A percentile compares a stretch with the other conserved stretches of the same genome.
These are phyloP conservation scores for Podospora bellae-mahoneyi DNA, from an alignment of 495 filamentous ascomycete species.

Conservation along the genomic window DNA sequence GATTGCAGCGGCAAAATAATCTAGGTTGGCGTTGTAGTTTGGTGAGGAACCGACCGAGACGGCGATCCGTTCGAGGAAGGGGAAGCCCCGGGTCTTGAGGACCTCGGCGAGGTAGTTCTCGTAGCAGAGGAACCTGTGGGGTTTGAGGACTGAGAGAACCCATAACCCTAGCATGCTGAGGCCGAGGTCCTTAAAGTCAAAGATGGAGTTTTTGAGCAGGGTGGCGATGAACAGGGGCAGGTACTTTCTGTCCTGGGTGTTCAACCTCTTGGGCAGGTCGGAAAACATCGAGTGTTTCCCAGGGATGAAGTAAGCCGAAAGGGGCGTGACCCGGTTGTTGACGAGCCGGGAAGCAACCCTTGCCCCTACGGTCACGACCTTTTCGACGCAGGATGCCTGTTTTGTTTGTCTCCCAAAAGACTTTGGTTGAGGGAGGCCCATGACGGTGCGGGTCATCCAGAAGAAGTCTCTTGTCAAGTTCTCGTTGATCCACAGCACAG, in stretches of 20 bases:
- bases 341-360: constrained; percentile 42
- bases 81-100: constrained; percentile 33
- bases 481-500: constrained; percentile 42
- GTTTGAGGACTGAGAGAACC: constrained; percentile 41
- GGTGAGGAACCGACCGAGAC: constrained; percentile 30
- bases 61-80: constrained; percentile 33
- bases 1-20: constrained; percentile 39
- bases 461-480: constrained; percentile 40
- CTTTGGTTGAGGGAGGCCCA: constrained; percentile 24
- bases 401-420: constrained; percentile 22
- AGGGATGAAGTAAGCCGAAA: constrained; percentile 39
- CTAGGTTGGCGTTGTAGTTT: constrained; percentile 41
- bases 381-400: constrained; percentile 38
- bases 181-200: constrained; percentile 41
- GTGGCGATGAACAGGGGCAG: constrained; percentile 41
- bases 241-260: constrained; percentile 32
- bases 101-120: constrained; percentile 44
- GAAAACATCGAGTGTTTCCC: constrained; percentile 42
- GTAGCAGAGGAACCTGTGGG: constrained; percentile 33
- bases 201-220: constrained; percentile 38
- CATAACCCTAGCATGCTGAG: constrained; percentile 37
- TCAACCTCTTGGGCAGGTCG: constrained; percentile 30
- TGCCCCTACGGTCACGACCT: constrained; percentile 36
- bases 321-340: constrained; percentile 36
- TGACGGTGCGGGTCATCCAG: constrained; percentile 38